These are phyloP conservation scores for Colletotrichum higginsianum DNA, from an alignment of 2,329 filamentous ascomycete genomes.

Conservation along the genomic window DNA sequence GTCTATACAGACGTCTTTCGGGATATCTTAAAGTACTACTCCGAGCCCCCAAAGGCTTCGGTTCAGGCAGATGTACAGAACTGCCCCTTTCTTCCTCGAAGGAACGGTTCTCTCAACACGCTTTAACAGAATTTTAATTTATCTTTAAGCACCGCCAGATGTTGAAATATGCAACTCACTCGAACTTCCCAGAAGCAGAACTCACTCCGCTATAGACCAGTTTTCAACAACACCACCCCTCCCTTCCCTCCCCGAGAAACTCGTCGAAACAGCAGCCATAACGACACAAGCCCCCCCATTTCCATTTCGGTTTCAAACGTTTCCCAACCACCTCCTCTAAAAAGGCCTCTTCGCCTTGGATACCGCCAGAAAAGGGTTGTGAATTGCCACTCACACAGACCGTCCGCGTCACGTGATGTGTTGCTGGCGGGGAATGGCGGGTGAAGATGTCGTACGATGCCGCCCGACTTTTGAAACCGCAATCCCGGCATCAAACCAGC, in stretches of 20 bases:
- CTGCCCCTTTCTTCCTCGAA: not conserved
- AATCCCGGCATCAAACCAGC: not conserved
- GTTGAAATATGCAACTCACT: not conserved
- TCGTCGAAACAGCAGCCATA: not conserved
- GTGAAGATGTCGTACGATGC: constrained; percentile 40
- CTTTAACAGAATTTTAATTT: not conserved
- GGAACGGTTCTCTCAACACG: too few relatives aligned
- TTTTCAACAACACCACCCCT: not conserved
- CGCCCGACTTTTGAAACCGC: constrained; percentile 39
- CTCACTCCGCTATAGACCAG: not conserved
- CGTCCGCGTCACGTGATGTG: constrained; percentile 33
- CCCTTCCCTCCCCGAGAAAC: too few relatives aligned
- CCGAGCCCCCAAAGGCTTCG: too few relatives aligned
- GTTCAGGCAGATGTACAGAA: not conserved
- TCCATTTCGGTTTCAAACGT: not conserved
- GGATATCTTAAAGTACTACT: not conserved
- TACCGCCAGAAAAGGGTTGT: not conserved
- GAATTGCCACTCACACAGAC: constrained; percentile 33
- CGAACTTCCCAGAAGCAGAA: not conserved
- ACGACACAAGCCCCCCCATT: not conserved
- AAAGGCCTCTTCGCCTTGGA: not conserved
- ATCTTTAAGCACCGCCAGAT: not conserved
- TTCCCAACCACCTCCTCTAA: not conserved
- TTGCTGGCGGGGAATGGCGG: constrained; percentile 33
- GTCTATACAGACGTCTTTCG: too few relatives aligned